Evolutionary conservation across 1,284 basidiomycete genomes (phyloP).

Genomic region (Mycosarcoma maydis): DNA sequence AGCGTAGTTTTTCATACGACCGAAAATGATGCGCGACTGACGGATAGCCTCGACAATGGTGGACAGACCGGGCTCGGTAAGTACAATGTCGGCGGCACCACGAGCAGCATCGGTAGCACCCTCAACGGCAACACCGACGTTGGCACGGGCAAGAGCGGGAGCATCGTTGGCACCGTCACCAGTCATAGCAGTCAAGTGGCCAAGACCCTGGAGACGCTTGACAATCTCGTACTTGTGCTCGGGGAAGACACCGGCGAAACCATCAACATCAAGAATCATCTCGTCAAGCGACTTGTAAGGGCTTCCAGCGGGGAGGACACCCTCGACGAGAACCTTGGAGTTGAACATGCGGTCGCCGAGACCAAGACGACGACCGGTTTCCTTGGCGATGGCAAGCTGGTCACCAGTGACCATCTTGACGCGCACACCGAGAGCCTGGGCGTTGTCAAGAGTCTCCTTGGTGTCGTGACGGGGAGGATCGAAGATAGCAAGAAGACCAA

Average conservation of each 20-base stretch:
- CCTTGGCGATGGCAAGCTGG: slow-evolving; percentile 98
- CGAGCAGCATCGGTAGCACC: slow-evolving; percentile 93
- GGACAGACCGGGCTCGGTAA: slow-evolving; percentile 93
- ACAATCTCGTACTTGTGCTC: slow-evolving; percentile 94
- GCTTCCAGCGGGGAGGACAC: slow-evolving; percentile 77
- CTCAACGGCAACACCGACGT: slow-evolving; percentile 96
- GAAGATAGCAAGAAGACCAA: slow-evolving; percentile 96
- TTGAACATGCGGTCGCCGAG: slow-evolving; percentile 97
- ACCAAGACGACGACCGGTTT: slow-evolving; percentile 96
- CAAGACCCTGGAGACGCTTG: slow-evolving; percentile 89
- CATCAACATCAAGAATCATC: slow-evolving; percentile 87
- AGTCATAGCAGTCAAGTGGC: slow-evolving; percentile 72
- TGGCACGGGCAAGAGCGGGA: slow-evolving; percentile 80
- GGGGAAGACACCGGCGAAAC: slow-evolving; percentile 95
- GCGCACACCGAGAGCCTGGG: slow-evolving; percentile 91
- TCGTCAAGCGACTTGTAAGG: slow-evolving; percentile 82
- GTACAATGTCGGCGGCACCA: slow-evolving; percentile 92
- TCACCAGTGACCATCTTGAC: slow-evolving; percentile 99
- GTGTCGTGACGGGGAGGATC: slow-evolving; percentile 98
- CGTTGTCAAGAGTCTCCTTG: slow-evolving; percentile 98
- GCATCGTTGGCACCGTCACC: slow-evolving; percentile 98
- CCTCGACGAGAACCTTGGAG: slow-evolving; percentile 92
- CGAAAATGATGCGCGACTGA: slow-evolving; percentile 94
- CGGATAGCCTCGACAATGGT: slow-evolving; percentile 97
- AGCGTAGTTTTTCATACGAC: slow-evolving; percentile 95